A percentile compares a stretch with the other conserved stretches of the same genome.
Evolutionary conservation across 1,284 basidiomycete genomes (phyloP).

Genomic region (Rhodotorula sp.): DNA sequence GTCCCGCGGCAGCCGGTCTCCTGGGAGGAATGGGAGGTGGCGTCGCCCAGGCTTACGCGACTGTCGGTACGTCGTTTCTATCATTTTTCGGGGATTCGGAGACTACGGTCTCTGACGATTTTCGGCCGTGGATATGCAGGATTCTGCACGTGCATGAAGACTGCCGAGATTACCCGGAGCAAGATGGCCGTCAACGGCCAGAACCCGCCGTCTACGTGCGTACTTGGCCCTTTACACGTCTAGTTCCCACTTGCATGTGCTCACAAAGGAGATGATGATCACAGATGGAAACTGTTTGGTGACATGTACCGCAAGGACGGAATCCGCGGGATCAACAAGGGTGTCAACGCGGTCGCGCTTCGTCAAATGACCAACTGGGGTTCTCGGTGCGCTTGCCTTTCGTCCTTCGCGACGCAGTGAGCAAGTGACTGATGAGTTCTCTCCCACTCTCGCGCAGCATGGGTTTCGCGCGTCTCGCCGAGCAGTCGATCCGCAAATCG

Average conservation of each 20-base stretch:
- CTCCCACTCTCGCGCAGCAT: slow-evolving; percentile 59
- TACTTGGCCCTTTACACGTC: neutral
- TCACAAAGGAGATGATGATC: too few relatives aligned
- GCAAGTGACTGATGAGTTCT: slow-evolving; percentile 4
- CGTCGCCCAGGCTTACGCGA: slow-evolving; percentile 96
- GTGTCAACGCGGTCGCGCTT: slow-evolving; percentile 92
- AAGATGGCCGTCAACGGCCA: slow-evolving; percentile 89
- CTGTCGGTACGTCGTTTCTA: slow-evolving; percentile 75
- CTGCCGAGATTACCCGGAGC: slow-evolving; percentile 92
- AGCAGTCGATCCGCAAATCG: slow-evolving; percentile 72
- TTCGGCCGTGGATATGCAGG: slow-evolving; percentile 10
- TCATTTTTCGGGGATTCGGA: neutral
- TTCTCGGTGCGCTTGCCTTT: slow-evolving; percentile 64
- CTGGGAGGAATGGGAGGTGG: slow-evolving; percentile 97
- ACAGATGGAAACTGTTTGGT: slow-evolving; percentile 74
- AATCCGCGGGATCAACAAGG: slow-evolving; percentile 96
- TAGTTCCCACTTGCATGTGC: too few relatives aligned
- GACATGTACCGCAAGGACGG: slow-evolving; percentile 95
- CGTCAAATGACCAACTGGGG: slow-evolving; percentile 92
- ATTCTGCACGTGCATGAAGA: slow-evolving; percentile 46
- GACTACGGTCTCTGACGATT: neutral
- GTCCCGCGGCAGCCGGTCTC: slow-evolving; percentile 78
- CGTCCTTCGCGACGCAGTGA: neutral
- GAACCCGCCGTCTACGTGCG: slow-evolving; percentile 79
- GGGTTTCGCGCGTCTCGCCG: slow-evolving; percentile 94